A percentile compares a stretch with the other conserved stretches of the same genome.
Conservation (phyloP, 108 stramenopile species). For the Schizochytrium sp. region DNA sequence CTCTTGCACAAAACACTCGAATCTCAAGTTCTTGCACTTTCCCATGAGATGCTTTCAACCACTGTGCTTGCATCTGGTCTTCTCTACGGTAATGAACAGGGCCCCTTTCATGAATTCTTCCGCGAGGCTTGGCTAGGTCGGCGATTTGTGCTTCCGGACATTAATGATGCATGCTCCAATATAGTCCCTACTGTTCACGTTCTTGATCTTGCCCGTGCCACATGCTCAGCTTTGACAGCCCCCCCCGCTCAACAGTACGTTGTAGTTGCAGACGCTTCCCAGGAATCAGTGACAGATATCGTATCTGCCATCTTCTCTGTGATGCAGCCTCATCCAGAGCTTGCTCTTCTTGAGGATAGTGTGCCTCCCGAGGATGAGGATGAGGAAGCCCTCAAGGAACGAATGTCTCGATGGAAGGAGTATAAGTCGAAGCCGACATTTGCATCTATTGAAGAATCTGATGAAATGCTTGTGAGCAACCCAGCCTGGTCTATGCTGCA, state of each 20-base stretch:
- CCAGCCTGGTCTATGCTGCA: constrained; percentile 22
- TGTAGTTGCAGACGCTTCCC: constrained; percentile 39
- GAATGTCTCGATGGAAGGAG: background rate
- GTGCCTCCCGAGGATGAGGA: constrained; percentile 39
- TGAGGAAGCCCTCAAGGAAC: background rate
- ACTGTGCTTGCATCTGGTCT: constrained; percentile 44
- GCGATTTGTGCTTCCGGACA: background rate
- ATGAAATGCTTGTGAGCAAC: constrained; percentile 33
- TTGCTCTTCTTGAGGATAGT: constrained; percentile 27
- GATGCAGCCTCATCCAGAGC: constrained; percentile 32
- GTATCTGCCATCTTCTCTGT: constrained; percentile 59
- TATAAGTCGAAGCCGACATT: background rate
- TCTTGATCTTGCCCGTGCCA: constrained; percentile 21
- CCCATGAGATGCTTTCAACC: constrained; percentile 50
- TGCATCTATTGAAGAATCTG: background rate
- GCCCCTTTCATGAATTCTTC: constrained; percentile 45
- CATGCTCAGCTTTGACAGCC: background rate
- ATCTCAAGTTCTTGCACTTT: constrained; percentile 41
- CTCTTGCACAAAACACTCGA: constrained; percentile 55
- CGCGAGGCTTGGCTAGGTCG: constrained; percentile 59
- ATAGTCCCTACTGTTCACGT: constrained; percentile 44
- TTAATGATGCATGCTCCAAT: constrained; percentile 11
- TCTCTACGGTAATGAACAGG: constrained; percentile 26
- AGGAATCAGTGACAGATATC: constrained; percentile 46
- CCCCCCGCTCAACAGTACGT: constrained; percentile 48